A percentile compares a stretch with the other conserved stretches of the same genome.
Evolutionary conservation across 495 filamentous ascomycete genomes (phyloP).

Genomic region (Aspergillus homomorphus): DNA sequence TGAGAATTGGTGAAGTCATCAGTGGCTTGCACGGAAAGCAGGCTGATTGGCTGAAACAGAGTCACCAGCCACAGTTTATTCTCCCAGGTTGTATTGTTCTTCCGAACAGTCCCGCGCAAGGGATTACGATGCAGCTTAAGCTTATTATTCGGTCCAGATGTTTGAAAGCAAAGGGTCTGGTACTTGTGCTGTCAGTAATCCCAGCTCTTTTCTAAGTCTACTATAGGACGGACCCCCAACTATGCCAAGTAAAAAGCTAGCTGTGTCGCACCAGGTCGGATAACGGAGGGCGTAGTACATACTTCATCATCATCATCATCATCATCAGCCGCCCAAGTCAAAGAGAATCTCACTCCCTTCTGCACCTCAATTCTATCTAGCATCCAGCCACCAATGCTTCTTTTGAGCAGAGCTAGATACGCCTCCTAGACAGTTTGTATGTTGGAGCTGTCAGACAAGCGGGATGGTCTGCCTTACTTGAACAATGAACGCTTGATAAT

Average conservation of each 20-base stretch:
- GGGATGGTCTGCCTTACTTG: too few relatives aligned
- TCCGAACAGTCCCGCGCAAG: neutral
- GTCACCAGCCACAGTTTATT: neutral
- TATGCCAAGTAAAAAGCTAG: too few relatives aligned
- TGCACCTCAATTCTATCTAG: neutral
- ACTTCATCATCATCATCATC: too few relatives aligned
- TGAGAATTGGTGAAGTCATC: slow-evolving; percentile 20
- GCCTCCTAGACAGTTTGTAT: neutral
- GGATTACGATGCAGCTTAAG: neutral
- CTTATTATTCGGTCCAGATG: neutral
- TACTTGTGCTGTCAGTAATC: too few relatives aligned
- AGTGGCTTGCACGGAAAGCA: slow-evolving; percentile 2
- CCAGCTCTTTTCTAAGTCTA: too few relatives aligned
- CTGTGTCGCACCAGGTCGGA: too few relatives aligned
- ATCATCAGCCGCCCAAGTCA: too few relatives aligned
- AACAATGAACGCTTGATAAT: too few relatives aligned
- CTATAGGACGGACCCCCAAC: too few relatives aligned
- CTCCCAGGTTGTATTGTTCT: neutral
- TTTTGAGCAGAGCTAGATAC: neutral
- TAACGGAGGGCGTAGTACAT: too few relatives aligned
- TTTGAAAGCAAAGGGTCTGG: too few relatives aligned
- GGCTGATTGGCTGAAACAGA: slow-evolving; percentile 9
- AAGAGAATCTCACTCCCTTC: neutral
- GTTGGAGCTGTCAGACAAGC: neutral
- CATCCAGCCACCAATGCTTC: neutral